A percentile compares a stretch with the other conserved stretches of the same genome.
phyloP scores from a whole-genome alignment of 176 grass and related monocot species.

The Ensete ventricosum region DNA sequence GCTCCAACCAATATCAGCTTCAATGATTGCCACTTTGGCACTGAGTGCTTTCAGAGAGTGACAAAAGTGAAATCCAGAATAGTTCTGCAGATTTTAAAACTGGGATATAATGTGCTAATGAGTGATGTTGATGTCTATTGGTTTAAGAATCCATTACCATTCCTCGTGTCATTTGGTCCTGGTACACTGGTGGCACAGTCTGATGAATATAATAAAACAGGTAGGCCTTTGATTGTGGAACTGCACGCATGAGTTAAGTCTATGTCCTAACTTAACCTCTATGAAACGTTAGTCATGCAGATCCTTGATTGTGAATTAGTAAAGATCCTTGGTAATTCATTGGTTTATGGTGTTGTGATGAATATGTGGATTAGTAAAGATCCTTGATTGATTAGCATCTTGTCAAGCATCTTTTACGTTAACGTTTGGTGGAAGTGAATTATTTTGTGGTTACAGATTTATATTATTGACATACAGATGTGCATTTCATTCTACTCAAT shows the following conservation, averaged over 20 bases:
- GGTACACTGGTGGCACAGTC: slow-evolving; percentile 61
- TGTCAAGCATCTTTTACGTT: too few species aligned
- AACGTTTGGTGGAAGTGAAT: too few species aligned
- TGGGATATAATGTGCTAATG: slow-evolving; percentile 77
- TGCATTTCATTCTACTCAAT: too few species aligned
- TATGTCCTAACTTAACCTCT: too few species aligned
- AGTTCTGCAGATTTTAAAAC: slow-evolving; percentile 67
- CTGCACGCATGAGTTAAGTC: too few species aligned
- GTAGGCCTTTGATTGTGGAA: slow-evolving; percentile 5
- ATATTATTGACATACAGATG: too few species aligned
- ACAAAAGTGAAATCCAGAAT: slow-evolving; percentile 87
- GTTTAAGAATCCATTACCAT: slow-evolving; percentile 64
- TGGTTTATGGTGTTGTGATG: too few species aligned
- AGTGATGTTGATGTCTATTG: slow-evolving; percentile 90
- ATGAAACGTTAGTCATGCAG: too few species aligned
- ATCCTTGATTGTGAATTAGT: background rate
- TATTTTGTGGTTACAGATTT: too few species aligned
- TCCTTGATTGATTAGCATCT: too few species aligned
- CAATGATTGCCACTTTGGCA: slow-evolving; percentile 81
- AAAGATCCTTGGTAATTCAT: background rate
- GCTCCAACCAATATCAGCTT: slow-evolving; percentile 63
- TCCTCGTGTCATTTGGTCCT: slow-evolving; percentile 55
- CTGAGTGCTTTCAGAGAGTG: slow-evolving; percentile 72
- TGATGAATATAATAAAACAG: slow-evolving; percentile 78
- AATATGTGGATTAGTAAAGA: too few species aligned